phyloP scores from a whole-genome alignment of 768 basidiomycete species.

The Suillus brevipes region DNA sequence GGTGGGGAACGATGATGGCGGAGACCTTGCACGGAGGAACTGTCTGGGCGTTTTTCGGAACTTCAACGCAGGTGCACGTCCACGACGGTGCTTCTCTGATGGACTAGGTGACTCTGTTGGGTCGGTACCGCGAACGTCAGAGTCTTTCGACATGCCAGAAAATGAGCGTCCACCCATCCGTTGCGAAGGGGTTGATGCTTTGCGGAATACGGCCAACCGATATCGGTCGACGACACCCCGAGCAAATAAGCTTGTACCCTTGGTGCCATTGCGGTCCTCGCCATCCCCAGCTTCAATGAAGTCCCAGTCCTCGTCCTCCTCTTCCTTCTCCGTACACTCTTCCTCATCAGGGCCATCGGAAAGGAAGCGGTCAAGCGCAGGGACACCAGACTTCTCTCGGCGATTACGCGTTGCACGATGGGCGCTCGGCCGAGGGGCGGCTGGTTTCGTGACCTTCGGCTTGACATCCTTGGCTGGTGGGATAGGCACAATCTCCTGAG shows the following conservation, averaged over 20 bases:
- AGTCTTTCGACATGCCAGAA: slow-evolving; percentile 60
- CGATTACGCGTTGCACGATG: slow-evolving; percentile 42
- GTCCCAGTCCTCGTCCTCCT: slow-evolving; percentile 91
- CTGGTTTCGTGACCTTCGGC: slow-evolving; percentile 25
- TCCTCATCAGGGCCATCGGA: slow-evolving; percentile 52
- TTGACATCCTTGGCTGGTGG: slow-evolving; percentile 35
- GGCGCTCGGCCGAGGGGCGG: slow-evolving; percentile 18
- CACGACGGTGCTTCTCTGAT: slow-evolving; percentile 60
- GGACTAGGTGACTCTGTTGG: slow-evolving; percentile 45
- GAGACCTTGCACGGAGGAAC: slow-evolving; percentile 74
- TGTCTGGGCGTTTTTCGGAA: slow-evolving; percentile 73
- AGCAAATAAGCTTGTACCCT: slow-evolving; percentile 80
- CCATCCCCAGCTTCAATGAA: slow-evolving; percentile 77
- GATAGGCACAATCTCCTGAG: slow-evolving; percentile 27
- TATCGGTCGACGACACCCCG: slow-evolving; percentile 92
- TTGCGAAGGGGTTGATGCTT: slow-evolving; percentile 65
- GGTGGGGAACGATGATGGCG: slow-evolving; percentile 41
- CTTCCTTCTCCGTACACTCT: slow-evolving; percentile 43
- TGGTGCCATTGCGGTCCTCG: slow-evolving; percentile 82
- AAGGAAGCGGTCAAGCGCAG: slow-evolving; percentile 74
- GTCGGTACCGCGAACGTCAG: slow-evolving; percentile 43
- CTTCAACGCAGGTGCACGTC: slow-evolving; percentile 64
- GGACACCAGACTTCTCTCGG: slow-evolving; percentile 81
- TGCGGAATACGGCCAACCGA: slow-evolving; percentile 81
- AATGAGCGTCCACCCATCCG: slow-evolving; percentile 46